A percentile compares a stretch with the other conserved stretches of the same genome.
Conservation (phyloP, 2,329 filamentous ascomycete species). For the Claviceps digitariae region DNA sequence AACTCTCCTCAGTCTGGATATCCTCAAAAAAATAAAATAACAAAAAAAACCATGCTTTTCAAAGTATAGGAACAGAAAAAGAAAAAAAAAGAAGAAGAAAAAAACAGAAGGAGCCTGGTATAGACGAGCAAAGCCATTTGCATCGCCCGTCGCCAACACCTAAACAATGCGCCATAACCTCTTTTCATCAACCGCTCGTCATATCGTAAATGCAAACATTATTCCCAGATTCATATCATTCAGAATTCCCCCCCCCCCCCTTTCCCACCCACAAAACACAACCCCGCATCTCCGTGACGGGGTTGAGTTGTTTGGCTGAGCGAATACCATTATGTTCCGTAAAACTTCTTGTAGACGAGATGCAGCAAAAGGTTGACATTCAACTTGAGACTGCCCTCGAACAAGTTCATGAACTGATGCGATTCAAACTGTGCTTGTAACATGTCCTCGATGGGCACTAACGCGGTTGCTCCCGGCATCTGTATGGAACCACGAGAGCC, state of each 20-base stretch:
- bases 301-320: not conserved
- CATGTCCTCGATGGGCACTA: slow-evolving; percentile 82
- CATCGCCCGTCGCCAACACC: slow-evolving; percentile 1
- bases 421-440: slow-evolving; percentile 96
- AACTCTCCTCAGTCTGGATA: not conserved
- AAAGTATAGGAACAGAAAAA: not conserved
- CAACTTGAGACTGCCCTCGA: slow-evolving; percentile 70
- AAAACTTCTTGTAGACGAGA: slow-evolving; percentile 98
- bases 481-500: slow-evolving; percentile 86
- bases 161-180: slow-evolving; percentile 1
- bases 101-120: not conserved
- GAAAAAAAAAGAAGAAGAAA: not conserved
- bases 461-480: slow-evolving; percentile 82
- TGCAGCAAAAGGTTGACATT: slow-evolving; percentile 97
- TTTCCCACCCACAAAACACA: not conserved
- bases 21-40: not conserved
- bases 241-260: not conserved
- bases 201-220: slow-evolving; percentile 2
- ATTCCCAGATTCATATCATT: not conserved
- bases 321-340: slow-evolving; percentile 39
- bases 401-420: slow-evolving; percentile 89
- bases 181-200: not conserved
- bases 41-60: not conserved
- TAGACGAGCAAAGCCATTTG: not conserved
- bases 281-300: not conserved